phyloP scores from a whole-genome alignment of 257 asterid genomes.

The Parsonsia alboflavescens region DNA sequence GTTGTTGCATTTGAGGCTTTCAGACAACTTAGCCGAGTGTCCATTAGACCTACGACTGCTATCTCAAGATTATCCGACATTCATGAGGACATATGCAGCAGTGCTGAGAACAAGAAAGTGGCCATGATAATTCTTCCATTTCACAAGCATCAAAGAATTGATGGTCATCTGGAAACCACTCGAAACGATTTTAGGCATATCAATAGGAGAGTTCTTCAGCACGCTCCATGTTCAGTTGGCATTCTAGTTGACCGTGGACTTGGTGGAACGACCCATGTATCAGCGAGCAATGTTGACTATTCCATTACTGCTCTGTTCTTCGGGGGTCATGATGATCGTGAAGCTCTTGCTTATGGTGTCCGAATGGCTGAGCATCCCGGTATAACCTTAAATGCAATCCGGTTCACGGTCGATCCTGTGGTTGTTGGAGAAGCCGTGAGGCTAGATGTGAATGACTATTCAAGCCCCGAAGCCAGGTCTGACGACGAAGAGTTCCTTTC shows the following conservation, averaged over 20 bases:
- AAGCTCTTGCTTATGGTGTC: conserved; percentile 42
- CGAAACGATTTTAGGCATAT: conserved; percentile 36
- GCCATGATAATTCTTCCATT: conserved; percentile 50
- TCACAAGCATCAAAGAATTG: conserved; percentile 46
- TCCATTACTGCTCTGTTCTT: conserved; percentile 35
- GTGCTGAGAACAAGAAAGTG: conserved; percentile 34
- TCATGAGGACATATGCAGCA: conserved; percentile 44
- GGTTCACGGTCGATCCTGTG: conserved; percentile 19
- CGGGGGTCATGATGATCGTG: conserved; percentile 49
- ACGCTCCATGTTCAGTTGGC: conserved; percentile 47
- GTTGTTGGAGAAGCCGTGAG: conserved; percentile 22
- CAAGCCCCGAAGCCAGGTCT: conserved; percentile 4
- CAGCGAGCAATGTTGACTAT: conserved; percentile 46
- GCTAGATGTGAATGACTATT: conserved; percentile 9
- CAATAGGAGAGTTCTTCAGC: conserved; percentile 41
- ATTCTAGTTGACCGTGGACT: conserved; percentile 51
- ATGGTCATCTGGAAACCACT: conserved; percentile 43
- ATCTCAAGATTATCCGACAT: conserved; percentile 37
- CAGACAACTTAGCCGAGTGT: conserved; percentile 40
- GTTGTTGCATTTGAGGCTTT: conserved; percentile 46
- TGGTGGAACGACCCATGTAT: conserved; percentile 49
- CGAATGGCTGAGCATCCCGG: conserved; percentile 57
- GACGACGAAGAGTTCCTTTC: conserved; percentile 29
- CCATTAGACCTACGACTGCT: conserved; percentile 44
- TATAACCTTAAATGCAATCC: conserved; percentile 6